Evolutionary conservation across 2,329 filamentous ascomycete genomes (phyloP).

Genomic region (Paramyrothecium roridum): DNA sequence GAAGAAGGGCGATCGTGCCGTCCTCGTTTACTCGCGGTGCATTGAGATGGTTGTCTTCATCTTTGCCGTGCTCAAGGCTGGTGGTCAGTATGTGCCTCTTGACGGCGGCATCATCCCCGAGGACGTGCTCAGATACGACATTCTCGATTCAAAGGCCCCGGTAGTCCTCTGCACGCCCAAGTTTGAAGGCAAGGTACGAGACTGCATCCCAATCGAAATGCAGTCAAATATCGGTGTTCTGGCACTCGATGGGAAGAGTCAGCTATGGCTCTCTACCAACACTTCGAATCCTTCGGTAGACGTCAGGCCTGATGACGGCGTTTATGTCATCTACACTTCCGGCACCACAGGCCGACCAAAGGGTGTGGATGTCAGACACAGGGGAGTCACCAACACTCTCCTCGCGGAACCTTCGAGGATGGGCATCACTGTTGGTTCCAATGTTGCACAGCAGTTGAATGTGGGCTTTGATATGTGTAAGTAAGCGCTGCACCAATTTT

Average conservation of each 20-base stretch:
- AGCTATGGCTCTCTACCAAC: neutral
- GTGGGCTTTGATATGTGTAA: conserved; percentile 52
- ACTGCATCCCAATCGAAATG: neutral
- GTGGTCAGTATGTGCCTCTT: conserved; percentile 51
- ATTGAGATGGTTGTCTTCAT: conserved; percentile 49
- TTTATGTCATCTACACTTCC: conserved; percentile 13
- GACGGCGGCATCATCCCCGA: conserved; percentile 44
- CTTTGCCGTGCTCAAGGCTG: conserved; percentile 44
- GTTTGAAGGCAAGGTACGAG: neutral
- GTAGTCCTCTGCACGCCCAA: conserved; percentile 1
- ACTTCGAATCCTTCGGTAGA: neutral
- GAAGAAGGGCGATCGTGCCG: conserved; percentile 28
- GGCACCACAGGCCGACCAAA: conserved; percentile 11
- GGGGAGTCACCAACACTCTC: conserved; percentile 7
- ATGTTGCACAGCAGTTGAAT: conserved; percentile 45
- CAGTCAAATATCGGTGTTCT: neutral
- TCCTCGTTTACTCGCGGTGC: conserved; percentile 41
- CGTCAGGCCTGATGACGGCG: conserved; percentile 2
- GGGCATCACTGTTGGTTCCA: conserved; percentile 36
- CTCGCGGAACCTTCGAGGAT: conserved; percentile 37
- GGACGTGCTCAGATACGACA: conserved; percentile 35
- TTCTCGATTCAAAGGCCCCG: conserved; percentile 13
- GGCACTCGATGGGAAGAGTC: neutral
- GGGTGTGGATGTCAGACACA: conserved; percentile 9
- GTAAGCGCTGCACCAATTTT: conserved; percentile 11